Evolutionary conservation across 1,284 basidiomycete species (phyloP).

Genomic region (Trametes hirsuta): DNA sequence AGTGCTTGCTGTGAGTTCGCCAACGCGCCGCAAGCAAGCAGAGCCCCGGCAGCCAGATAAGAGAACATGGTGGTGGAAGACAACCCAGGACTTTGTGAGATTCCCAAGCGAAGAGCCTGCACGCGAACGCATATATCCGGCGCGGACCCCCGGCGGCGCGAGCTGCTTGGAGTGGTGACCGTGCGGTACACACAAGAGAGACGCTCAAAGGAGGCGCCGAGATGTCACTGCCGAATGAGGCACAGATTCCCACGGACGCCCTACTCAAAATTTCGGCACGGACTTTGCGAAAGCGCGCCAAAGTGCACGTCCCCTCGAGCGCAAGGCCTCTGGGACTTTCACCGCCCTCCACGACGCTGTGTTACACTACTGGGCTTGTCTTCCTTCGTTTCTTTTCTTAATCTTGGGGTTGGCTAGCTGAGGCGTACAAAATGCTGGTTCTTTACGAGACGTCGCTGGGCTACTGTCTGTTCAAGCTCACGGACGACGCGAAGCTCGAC

Average conservation of each 20-base stretch:
- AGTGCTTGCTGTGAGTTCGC: conserved; percentile 12
- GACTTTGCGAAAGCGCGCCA: neutral
- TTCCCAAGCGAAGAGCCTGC: neutral
- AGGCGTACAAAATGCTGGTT: conserved; percentile 66
- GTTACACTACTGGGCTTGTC: neutral
- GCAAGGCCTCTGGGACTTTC: conserved; percentile 5
- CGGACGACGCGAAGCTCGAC: conserved; percentile 87
- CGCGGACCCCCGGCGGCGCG: neutral
- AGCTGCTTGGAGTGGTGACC: neutral
- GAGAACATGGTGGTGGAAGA: conserved; percentile 19
- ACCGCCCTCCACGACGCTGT: neutral
- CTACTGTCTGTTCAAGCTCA: conserved; percentile 98
- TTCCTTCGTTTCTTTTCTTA: conserved; percentile 10
- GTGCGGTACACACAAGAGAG: neutral
- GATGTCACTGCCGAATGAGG: neutral
- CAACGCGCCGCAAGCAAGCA: neutral
- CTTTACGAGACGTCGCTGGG: conserved; percentile 88
- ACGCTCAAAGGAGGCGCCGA: neutral
- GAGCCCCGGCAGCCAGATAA: neutral
- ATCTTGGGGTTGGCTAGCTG: conserved; percentile 4
- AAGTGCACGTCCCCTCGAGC: conserved; percentile 9
- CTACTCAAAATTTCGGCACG: conserved; percentile 34
- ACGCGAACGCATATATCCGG: neutral
- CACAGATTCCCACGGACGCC: conserved; percentile 20
- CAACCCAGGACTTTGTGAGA: neutral